These are phyloP conservation scores for Tricholoma matsutake DNA, from an alignment of 768 basidiomycete genomes.

Conservation along the genomic window DNA sequence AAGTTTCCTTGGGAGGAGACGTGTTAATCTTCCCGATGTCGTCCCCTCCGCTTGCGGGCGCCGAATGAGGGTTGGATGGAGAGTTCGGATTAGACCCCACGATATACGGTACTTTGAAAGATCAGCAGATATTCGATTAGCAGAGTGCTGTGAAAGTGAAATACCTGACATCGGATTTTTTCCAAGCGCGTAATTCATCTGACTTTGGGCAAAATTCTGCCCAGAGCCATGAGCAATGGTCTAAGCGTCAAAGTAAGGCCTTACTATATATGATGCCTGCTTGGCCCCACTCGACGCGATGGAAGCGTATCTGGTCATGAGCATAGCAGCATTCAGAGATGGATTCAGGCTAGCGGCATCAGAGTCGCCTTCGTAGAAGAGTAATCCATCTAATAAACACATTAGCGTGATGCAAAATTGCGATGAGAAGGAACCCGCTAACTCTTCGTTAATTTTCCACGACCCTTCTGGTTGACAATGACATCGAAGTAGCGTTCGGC, in stretches of 20 bases:
- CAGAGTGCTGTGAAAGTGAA: constrained; percentile 14
- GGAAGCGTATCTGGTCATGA: constrained; percentile 72
- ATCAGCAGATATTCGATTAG: background rate
- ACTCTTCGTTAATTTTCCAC: constrained; percentile 63
- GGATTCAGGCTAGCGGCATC: constrained; percentile 80
- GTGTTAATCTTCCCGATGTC: constrained; percentile 70
- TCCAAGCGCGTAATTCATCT: constrained; percentile 81
- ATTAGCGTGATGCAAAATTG: background rate
- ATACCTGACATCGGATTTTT: constrained; percentile 86
- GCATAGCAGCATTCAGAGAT: constrained; percentile 83
- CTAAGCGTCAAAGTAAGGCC: constrained; percentile 9
- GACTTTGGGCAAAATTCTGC: constrained; percentile 70
- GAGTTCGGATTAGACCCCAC: constrained; percentile 91
- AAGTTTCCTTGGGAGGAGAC: constrained; percentile 64
- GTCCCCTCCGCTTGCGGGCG: constrained; percentile 80
- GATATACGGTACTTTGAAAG: constrained; percentile 64
- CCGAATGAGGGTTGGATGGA: constrained; percentile 87
- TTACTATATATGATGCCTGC: constrained; percentile 57
- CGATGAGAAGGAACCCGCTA: constrained; percentile 12
- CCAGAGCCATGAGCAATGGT: background rate
- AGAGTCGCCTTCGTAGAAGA: constrained; percentile 84
- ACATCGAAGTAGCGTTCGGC: constrained; percentile 77
- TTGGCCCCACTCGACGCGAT: constrained; percentile 63
- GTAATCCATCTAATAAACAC: constrained; percentile 58
- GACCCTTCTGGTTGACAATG: constrained; percentile 56